Evolutionary conservation across 345 rosid genomes (phyloP), one percentile per base, ranked within the genome.

Genomic region (Alliaria petiolata): DNA sequence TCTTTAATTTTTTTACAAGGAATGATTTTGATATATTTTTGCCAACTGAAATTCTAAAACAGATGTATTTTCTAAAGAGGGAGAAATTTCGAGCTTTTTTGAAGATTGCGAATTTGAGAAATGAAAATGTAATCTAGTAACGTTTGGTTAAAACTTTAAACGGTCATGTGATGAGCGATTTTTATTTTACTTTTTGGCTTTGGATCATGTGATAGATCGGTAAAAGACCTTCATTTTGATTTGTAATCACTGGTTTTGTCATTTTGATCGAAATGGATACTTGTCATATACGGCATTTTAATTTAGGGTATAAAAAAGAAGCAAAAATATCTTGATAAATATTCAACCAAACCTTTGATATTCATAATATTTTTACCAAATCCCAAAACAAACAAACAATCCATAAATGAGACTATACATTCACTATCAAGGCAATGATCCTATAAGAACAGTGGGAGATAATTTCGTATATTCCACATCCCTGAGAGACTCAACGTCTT

Each of bases 401-500:
- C 3, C 59, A 58, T 8, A n/a, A n/a, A n/a, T n/a, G n/a, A n/a
- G n/a, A n/a, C n/a, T n/a, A n/a, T n/a, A n/a, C n/a, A n/a, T n/a
- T n/a, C n/a, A n/a, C n/a, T 26, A 65, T 66, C 61, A 42, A 74
- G 55, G 56, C 76, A 63, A 67, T 26, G 35, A n/a, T 75, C 33
- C 68, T 13, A 51, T 50, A 15, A 43, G 49, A 2, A n/a, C 0
- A 52, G 31, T 31, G 50, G 82, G 54, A 2, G 86, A 55, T 26
- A 85, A 4, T 70, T 74, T 85, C 9, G 76, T 56, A 56, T 86
- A 86, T 47, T 72, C 83, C 20, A 65, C 46, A 64, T 60, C 71
- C 19, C 36, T 72, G 5, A 62, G 72, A 38, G 72, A 62, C 55
- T 85, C 89, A 62, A 77, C 75, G 42, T 81, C 85, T 62, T 85